Base-by-base conservation (phyloP, 352 stramenopile species). In the Phytophthora pinifolia region DNA sequence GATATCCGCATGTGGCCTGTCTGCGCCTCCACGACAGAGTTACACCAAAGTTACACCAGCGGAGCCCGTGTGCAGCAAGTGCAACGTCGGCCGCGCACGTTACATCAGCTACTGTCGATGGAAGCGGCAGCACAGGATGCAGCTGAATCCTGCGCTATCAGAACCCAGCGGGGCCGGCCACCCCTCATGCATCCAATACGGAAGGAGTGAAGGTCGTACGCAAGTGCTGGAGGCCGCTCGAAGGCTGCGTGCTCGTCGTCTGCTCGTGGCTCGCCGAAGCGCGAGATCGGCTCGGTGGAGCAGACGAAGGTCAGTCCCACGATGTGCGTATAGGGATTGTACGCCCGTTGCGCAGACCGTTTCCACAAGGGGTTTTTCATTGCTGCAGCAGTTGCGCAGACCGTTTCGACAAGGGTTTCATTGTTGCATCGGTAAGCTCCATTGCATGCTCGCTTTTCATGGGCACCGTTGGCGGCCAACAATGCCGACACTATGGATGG, bases 21-120 rank as follows among this genome's bases (percentile, higher is more conserved):
- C 62, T 72, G 15, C 59, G 52, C 54, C 41, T 33, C 46, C 30
- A 63, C 62, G 57, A 55, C 50, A 62, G 42, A 35, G 60, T 62
- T 62, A 66, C 54, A 46, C 41, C 25, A 51, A 37, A 14, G 33
- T 31, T 10, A 29, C 25, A 29, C 25, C 25, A 29, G 25, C 25
- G 25, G 14, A n/a, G 17, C 46, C 38, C 46, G 45, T 61, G 34
- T 38, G 37, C 25, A 29, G 25, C 25, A 29, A 29, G 25, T 29
- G 22, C 22, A 27, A 27, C 22, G 6, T 4, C 31, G 27, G 33
- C 45, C n/a, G 15, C 43, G 35, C 42, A 56, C 32, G 44, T 56
- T 64, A 52, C 36, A 48, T 17, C 14, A 29, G 5, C 22, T 36
- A 52, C 34, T 65, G 29, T 44, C 46, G 6, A 45, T 30, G 51